Evolutionary conservation across 225 moss, liverwort and hornwort genomes (phyloP), one percentile per base, ranked within the genome.

Genomic region (Bryum argenteum): DNA sequence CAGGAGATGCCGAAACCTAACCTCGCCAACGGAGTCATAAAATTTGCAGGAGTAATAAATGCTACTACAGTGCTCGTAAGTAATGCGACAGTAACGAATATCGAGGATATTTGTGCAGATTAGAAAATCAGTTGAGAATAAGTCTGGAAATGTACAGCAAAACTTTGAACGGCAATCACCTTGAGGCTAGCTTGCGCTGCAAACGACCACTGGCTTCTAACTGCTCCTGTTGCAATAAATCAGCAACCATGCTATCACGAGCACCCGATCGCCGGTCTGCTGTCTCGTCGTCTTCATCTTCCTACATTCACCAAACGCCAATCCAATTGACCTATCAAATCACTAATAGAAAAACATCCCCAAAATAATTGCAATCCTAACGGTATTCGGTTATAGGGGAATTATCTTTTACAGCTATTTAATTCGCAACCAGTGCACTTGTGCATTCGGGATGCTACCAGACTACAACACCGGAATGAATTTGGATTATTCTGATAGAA

Each of bases 201-300:
- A 76, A 67, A 21, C 94, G 92, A 65, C 98, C 94, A 63, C 92
- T 98, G 47, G 92, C 92, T 78, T 98, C 98, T 67, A 94, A 88
- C 79, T 92, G 94, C 74, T 89, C 89, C 37, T 98, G 98, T 67
- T 90, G 90, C 61, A 98, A 85, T 65, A 98, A 58, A 41, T 98
- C 94, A 15, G 91, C 94, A 60, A 98, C 97, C 73, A 89, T 75
- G 58, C 89, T 87, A 79, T 98, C 97, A 65, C 94, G 90, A 61
- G 89, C 90, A 48, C 97, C 93, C 80, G 75, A 79, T 15, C 78
- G 94, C 70, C 78, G 79, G 39, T 92, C 89, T 45, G 86, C 91
- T 44, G 75, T 78, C 61, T 89, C 82, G 28, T 82, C 93, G 40
- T 74, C 90, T 22, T 72, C 87, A 44, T 70, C 84, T 17, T 84